phyloP scores from a whole-genome alignment of 805 yeast species.

The Candida nonsorbophila region DNA sequence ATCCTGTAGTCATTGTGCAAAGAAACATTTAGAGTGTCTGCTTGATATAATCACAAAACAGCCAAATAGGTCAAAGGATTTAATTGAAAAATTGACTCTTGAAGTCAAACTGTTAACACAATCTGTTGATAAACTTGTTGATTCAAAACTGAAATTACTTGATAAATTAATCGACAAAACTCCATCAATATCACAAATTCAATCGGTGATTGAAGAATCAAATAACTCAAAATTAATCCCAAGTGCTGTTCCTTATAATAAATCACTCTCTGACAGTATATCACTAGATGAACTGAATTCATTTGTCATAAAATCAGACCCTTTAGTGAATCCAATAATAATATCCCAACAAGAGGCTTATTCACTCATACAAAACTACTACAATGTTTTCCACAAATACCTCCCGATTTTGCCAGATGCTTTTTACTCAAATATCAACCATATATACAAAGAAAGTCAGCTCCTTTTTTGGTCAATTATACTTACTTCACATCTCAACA shows the following conservation, averaged over 20 bases:
- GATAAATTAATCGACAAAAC: conserved; percentile 5
- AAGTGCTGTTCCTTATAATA: conserved; percentile 1
- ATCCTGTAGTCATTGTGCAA: conserved; percentile 54
- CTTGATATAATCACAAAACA: conserved; percentile 49
- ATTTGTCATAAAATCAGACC: too few relatives aligned
- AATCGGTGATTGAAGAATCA: conserved; percentile 17
- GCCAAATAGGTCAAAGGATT: conserved; percentile 39
- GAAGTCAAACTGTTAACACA: conserved; percentile 20
- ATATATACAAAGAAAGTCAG: conserved; percentile 20
- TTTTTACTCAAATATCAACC: conserved; percentile 14
- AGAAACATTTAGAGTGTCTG: conserved; percentile 46
- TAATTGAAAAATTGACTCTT: conserved; percentile 18
- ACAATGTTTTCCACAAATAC: conserved; percentile 21
- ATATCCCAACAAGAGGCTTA: conserved; percentile 11
- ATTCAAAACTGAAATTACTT: conserved; percentile 12
- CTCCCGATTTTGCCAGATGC: conserved; percentile 27
- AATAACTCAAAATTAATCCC: conserved; percentile 5
- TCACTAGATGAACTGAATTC: too few relatives aligned
- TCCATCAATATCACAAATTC: conserved; percentile 18
- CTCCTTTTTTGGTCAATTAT: conserved; percentile 39
- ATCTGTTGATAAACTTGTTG: conserved; percentile 18
- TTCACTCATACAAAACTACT: conserved; percentile 20
- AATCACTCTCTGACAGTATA: too few relatives aligned
- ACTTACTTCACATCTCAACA: conserved; percentile 25
- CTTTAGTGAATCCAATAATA: conserved; percentile 4